These are phyloP conservation scores for Physaria fendleri DNA, from an alignment of 345 rosid species.

Conservation along the genomic window DNA sequence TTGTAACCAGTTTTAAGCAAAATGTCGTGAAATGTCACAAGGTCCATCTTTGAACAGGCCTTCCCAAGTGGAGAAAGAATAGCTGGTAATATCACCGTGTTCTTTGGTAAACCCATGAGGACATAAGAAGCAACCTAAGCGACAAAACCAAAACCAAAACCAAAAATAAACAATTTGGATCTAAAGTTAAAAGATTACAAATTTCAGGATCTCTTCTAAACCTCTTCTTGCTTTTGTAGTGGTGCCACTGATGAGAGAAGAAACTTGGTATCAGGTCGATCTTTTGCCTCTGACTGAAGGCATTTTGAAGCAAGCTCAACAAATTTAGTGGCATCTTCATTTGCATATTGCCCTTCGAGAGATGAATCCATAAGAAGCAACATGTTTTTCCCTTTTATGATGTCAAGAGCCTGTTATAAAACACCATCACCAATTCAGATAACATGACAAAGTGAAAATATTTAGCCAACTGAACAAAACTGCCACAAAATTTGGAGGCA, in stretches of 20 bases:
- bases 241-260: constrained; percentile 36
- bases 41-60: constrained; percentile 61
- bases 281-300: constrained; percentile 36
- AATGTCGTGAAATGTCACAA: constrained; percentile 67
- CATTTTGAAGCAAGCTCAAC: constrained; percentile 42
- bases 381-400: constrained; percentile 33
- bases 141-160: constrained; percentile 4
- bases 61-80: constrained; percentile 39
- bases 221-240: constrained; percentile 35
- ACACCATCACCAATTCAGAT: constrained; percentile 9
- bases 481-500: not conserved
- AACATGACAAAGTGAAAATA: not conserved
- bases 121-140: constrained; percentile 30
- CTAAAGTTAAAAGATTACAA: not conserved
- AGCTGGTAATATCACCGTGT: constrained; percentile 31
- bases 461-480: not conserved
- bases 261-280: constrained; percentile 38
- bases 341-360: constrained; percentile 35
- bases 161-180: not conserved
- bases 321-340: constrained; percentile 33
- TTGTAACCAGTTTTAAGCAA: constrained; percentile 76
- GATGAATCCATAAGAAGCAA: constrained; percentile 38
- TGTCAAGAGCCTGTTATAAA: constrained; percentile 33
- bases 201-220: not conserved
- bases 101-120: constrained; percentile 32